Evolutionary conservation across 1,284 basidiomycete species (phyloP).

Genomic region (Pisolithus thermaeus): DNA sequence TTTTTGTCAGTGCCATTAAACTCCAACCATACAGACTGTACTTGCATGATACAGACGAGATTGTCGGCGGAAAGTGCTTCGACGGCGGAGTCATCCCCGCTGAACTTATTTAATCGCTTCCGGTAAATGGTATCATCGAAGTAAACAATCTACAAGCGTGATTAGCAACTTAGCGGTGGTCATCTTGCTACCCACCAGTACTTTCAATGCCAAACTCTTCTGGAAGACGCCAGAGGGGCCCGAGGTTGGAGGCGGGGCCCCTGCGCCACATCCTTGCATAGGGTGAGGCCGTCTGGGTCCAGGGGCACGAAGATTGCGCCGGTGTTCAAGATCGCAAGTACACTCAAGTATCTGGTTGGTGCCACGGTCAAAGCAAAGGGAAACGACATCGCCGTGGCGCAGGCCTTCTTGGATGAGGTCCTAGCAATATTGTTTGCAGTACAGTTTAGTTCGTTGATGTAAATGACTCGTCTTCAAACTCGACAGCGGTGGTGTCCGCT

Average conservation of each 20-base stretch:
- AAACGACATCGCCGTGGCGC: constrained; percentile 19
- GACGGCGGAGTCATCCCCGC: constrained; percentile 15
- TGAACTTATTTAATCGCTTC: constrained; percentile 14
- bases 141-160: constrained; percentile 17
- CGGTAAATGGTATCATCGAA: constrained; percentile 23
- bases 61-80: constrained; percentile 17
- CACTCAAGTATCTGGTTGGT: constrained; percentile 24
- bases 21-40: neutral
- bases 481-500: constrained; percentile 13
- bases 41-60: constrained; percentile 26
- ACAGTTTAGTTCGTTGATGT: constrained; percentile 22
- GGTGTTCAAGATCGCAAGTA: constrained; percentile 29
- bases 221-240: constrained; percentile 18
- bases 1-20: neutral
- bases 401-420: constrained; percentile 23
- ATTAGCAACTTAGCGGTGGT: constrained; percentile 1
- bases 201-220: constrained; percentile 17
- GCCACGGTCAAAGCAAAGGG: constrained; percentile 26
- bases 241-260: constrained; percentile 21
- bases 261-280: constrained; percentile 27
- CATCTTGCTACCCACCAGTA: constrained; percentile 12
- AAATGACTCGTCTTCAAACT: constrained; percentile 21
- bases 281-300: constrained; percentile 27
- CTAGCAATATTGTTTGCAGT: constrained; percentile 23
- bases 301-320: constrained; percentile 26